These are phyloP conservation scores for Mycoemilia scoparia DNA, from an alignment of 192 early-diverging fungal genomes.

Conservation along the genomic window DNA sequence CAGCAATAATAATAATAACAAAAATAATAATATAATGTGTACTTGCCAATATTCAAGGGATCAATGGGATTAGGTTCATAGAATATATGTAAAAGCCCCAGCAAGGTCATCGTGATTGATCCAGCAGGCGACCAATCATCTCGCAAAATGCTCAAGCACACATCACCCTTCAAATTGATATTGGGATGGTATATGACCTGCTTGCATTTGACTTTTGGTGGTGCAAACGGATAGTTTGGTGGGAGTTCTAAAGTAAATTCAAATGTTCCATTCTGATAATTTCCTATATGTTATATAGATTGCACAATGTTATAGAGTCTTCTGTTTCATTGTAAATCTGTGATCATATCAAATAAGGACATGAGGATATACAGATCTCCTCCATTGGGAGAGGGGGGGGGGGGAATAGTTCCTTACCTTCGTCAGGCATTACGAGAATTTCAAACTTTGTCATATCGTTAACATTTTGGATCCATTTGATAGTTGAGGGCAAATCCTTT, in stretches of 20 bases:
- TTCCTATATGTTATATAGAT: no score
- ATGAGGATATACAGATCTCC: no score
- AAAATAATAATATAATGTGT: background rate
- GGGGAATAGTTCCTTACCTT: no score
- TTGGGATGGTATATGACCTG: slow-evolving; percentile 96
- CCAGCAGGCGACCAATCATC: slow-evolving; percentile 99
- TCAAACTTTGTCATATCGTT: no score
- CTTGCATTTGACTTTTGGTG: slow-evolving; percentile 77
- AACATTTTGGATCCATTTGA: no score
- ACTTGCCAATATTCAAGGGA: slow-evolving; percentile 88
- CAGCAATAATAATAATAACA: no score
- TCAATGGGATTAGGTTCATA: slow-evolving; percentile 91
- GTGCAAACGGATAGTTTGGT: slow-evolving; percentile 84
- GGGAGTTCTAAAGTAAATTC: slow-evolving; percentile 64
- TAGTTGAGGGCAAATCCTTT: no score
- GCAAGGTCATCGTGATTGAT: slow-evolving; percentile 73
- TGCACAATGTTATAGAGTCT: no score
- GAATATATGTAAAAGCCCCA: slow-evolving; percentile 84
- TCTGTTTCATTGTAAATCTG: no score
- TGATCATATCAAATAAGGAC: no score
- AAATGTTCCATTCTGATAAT: slow-evolving; percentile 72
- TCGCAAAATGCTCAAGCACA: slow-evolving; percentile 90
- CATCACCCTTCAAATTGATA: slow-evolving; percentile 89
- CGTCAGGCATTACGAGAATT: no score
- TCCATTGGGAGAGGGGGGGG: no score